phyloP scores from a whole-genome alignment of 805 yeast species.

The Wickerhamiella azyma region DNA sequence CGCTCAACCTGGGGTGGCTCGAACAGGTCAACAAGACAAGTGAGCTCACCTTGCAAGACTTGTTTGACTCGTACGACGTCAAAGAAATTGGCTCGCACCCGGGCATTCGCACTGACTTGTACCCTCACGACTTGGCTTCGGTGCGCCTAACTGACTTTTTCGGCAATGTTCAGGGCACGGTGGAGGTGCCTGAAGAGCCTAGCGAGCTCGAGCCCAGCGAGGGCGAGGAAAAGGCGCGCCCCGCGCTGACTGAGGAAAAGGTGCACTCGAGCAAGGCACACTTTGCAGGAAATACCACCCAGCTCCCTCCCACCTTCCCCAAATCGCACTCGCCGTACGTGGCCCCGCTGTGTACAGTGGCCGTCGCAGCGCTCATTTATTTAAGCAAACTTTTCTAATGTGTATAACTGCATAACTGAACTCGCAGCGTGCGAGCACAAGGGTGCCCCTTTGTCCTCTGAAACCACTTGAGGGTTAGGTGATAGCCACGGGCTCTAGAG shows the following conservation, averaged over 20 bases:
- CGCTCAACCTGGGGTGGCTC: conserved; percentile 74
- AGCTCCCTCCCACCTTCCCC: no score
- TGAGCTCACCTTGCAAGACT: conserved; percentile 59
- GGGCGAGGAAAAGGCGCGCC: background rate
- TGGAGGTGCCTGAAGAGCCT: conserved; percentile 32
- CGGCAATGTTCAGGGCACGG: conserved; percentile 76
- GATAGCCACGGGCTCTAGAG: no score
- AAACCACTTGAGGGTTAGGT: no score
- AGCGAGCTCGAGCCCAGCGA: background rate
- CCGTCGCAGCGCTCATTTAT: background rate
- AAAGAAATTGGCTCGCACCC: conserved; percentile 83
- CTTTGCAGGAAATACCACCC: no score
- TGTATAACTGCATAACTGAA: no score
- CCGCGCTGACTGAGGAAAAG: no score
- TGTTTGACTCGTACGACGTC: conserved; percentile 72
- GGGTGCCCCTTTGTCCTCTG: no score
- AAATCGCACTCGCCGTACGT: background rate
- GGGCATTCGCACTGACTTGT: conserved; percentile 80
- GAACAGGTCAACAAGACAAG: conserved; percentile 58
- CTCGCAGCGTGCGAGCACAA: no score
- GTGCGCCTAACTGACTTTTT: conserved; percentile 85
- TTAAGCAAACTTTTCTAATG: background rate
- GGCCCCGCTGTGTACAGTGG: background rate
- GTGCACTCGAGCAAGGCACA: no score
- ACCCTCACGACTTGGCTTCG: conserved; percentile 46